Evolutionary conservation across 345 rosid species (phyloP).

Genomic region (Acer saccharum): DNA sequence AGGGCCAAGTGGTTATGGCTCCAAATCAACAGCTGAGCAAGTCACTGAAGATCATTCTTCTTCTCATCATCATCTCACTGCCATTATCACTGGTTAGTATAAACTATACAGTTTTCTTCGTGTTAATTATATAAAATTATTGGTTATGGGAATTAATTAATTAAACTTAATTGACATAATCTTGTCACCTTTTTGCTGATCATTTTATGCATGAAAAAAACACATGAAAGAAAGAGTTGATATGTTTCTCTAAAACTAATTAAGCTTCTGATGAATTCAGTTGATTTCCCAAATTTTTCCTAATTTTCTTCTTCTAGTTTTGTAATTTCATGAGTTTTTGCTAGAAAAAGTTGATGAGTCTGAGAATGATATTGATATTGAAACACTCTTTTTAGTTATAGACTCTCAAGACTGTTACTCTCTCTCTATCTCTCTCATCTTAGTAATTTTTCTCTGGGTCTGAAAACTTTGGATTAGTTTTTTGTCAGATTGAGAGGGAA

Average conservation of each 20-base stretch:
- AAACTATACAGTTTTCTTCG: neutral
- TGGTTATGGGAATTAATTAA: neutral
- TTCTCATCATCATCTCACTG: conserved; percentile 52
- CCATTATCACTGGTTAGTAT: conserved; percentile 65
- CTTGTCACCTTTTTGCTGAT: conserved; percentile 13
- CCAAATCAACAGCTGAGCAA: conserved; percentile 86
- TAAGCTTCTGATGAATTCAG: neutral
- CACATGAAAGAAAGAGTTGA: neutral
- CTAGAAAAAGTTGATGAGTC: neutral
- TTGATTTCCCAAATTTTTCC: neutral
- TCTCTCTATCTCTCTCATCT: neutral
- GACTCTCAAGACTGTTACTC: neutral
- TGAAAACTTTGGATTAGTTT: neutral
- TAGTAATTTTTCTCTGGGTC: neutral
- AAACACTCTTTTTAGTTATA: neutral
- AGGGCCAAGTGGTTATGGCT: conserved; percentile 97
- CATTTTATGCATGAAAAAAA: neutral
- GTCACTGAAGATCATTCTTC: conserved; percentile 48
- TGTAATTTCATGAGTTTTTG: neutral
- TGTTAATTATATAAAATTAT: neutral
- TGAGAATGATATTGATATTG: neutral
- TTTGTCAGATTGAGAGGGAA: neutral
- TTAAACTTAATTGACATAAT: neutral
- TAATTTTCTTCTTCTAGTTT: neutral
- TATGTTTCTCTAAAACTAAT: neutral